Conservation (phyloP, 108 stramenopile genomes). For the Schizochytrium sp. region DNA sequence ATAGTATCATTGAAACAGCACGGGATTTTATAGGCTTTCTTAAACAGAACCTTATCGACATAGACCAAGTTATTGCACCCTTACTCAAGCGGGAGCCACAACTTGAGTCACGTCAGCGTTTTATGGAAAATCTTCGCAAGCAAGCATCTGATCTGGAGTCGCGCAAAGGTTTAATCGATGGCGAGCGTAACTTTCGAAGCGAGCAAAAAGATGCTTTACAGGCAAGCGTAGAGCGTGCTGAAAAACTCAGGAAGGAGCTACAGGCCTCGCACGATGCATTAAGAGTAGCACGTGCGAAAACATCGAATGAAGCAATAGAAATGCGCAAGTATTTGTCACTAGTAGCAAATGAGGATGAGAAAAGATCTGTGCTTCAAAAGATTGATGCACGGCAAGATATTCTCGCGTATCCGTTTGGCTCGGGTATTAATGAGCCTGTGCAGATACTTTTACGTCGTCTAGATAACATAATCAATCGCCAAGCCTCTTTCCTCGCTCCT, state of each 20-base stretch:
- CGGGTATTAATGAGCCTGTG: neutral
- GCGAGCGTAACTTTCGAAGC: neutral
- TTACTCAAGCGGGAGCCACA: neutral
- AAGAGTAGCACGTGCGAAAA: neutral
- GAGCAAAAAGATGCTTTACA: neutral
- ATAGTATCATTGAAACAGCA: neutral
- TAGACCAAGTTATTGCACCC: neutral
- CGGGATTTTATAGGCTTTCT: neutral
- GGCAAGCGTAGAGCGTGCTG: neutral
- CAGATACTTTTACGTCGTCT: neutral
- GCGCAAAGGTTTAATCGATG: neutral
- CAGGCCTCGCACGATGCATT: neutral
- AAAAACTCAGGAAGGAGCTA: neutral
- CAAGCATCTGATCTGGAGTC: neutral
- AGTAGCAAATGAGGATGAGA: constrained; percentile 16
- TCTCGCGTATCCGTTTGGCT: constrained; percentile 14
- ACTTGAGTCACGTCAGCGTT: neutral
- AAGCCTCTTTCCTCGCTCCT: neutral
- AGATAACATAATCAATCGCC: neutral
- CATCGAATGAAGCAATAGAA: constrained; percentile 1
- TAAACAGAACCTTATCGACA: neutral
- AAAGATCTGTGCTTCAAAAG: neutral
- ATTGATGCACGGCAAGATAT: constrained; percentile 1
- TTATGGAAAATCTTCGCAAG: neutral
- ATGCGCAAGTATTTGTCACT: constrained; percentile 30